Base-by-base conservation (phyloP, 2,329 filamentous ascomycete species). In the Aspergillus quadricinctus region DNA sequence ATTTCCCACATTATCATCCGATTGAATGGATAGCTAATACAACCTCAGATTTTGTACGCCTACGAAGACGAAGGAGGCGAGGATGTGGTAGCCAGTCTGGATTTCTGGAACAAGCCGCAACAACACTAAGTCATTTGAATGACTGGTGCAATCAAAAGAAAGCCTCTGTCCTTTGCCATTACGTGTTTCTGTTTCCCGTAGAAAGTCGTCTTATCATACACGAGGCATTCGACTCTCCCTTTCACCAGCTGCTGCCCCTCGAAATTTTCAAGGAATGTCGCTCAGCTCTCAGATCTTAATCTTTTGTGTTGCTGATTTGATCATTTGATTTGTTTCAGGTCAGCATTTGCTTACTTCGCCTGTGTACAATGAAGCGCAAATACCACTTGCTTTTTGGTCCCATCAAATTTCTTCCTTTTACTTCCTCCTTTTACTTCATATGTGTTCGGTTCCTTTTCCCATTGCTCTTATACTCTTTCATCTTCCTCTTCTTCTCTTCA, bases 21-120 rank as follows among this genome's bases (percentile, higher is more conserved):
- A 41, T 49, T 19, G 19, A 17, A 48, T 48, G 46, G 7, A 48
- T n/a, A 59, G 29, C 66, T 75, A 52, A 71, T 69, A 62, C 52
- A 17, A 29, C 52, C 45, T 23, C 68, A 99, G 94, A 97, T 99
- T 66, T 77, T 99, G 52, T 97, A 97, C 76, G 93, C 94, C 50
- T 97, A 97, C 72, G 94, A 99, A 79, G 93, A 97, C 69, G 94
- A 99, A 73, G 81, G 85, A 62, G 93, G 94, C 64, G 90, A 95
- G 71, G 94, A 99, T 71, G 87, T 96, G 52, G 89, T 99, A 61
- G 92, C 94, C 66, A 92, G 91, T 60, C 85, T 99, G 70, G 94
- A 99, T 77, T 99, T 99, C 79, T 99, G 93, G 93, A 90, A 86
- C 78, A 86, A 79, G 61, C 68, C 70, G 25, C 69, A 69, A 56